phyloP scores from a whole-genome alignment of 768 basidiomycete species.

The Xerocomellus chrysenteron region DNA sequence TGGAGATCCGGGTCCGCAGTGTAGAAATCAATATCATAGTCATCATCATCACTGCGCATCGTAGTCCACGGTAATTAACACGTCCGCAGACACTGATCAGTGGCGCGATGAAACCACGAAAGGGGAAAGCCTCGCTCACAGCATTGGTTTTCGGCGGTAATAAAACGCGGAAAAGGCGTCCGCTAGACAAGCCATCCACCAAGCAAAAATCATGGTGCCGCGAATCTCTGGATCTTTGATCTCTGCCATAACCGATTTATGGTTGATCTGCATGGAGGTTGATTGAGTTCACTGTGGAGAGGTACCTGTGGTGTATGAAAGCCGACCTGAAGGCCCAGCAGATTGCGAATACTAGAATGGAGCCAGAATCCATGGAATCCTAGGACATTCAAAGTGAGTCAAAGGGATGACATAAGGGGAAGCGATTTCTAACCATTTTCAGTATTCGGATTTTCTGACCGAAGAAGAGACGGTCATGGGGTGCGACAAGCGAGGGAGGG shows the following conservation, averaged over 20 bases:
- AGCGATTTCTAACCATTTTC: slow-evolving; percentile 53
- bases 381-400: slow-evolving; percentile 32
- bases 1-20: slow-evolving; percentile 60
- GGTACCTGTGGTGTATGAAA: slow-evolving; percentile 12
- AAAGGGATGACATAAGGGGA: slow-evolving; percentile 11
- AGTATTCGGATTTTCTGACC: slow-evolving; percentile 68
- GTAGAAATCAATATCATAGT: slow-evolving; percentile 89
- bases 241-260: slow-evolving; percentile 72
- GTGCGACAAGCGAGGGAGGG: background rate
- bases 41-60: slow-evolving; percentile 65
- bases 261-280: slow-evolving; percentile 61
- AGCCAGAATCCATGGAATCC: slow-evolving; percentile 89
- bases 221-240: slow-evolving; percentile 74
- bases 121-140: slow-evolving; percentile 40
- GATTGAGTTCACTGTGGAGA: slow-evolving; percentile 7
- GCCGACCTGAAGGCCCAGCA: slow-evolving; percentile 70
- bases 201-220: slow-evolving; percentile 86
- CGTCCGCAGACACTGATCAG: slow-evolving; percentile 8
- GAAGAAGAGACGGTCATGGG: slow-evolving; percentile 7
- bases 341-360: slow-evolving; percentile 70
- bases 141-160: slow-evolving; percentile 79
- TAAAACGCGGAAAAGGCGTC: slow-evolving; percentile 85
- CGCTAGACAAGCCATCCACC: slow-evolving; percentile 89
- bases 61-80: slow-evolving; percentile 25
- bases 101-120: background rate